These are phyloP conservation scores for Boletus rubroflammeus DNA, from an alignment of 768 basidiomycete species.

Conservation along the genomic window DNA sequence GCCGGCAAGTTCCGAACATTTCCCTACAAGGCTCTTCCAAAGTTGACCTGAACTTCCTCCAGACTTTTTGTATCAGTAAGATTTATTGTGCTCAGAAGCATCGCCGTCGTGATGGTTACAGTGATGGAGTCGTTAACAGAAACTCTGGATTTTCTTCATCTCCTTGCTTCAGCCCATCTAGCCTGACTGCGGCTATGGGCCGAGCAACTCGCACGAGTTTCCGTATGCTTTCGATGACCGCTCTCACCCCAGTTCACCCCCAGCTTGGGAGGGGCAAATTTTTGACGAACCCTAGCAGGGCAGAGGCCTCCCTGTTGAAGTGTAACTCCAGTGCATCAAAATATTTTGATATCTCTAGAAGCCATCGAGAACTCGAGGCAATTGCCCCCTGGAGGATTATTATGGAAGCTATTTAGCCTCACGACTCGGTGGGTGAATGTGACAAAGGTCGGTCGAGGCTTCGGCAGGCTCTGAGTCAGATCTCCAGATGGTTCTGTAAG, in stretches of 20 bases:
- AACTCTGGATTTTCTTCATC: slow-evolving; percentile 2
- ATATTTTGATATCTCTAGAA: slow-evolving; percentile 11
- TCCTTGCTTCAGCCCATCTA: background rate
- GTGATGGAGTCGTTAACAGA: slow-evolving; percentile 11
- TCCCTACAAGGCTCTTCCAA: slow-evolving; percentile 9
- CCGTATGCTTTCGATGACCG: background rate
- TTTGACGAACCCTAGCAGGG: background rate
- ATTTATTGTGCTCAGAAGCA: slow-evolving; percentile 28
- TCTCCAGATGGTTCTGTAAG: slow-evolving; percentile 15
- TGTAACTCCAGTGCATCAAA: slow-evolving; percentile 1
- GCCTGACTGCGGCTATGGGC: background rate
- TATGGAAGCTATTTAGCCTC: slow-evolving; percentile 24
- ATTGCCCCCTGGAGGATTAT: slow-evolving; percentile 16
- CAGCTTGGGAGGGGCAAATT: background rate
- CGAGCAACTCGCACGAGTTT: background rate
- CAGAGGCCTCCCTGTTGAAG: background rate
- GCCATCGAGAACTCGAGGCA: slow-evolving; percentile 16
- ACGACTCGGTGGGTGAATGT: slow-evolving; percentile 11
- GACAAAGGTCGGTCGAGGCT: slow-evolving; percentile 11
- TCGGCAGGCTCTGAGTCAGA: slow-evolving; percentile 17
- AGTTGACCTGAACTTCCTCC: slow-evolving; percentile 18
- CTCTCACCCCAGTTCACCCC: background rate
- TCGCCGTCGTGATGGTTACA: slow-evolving; percentile 28
- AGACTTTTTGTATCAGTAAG: slow-evolving; percentile 23
- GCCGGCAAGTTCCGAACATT: slow-evolving; percentile 25